Evolutionary conservation across 2,329 filamentous ascomycete genomes (phyloP).

Genomic region (Ustulina deusta): DNA sequence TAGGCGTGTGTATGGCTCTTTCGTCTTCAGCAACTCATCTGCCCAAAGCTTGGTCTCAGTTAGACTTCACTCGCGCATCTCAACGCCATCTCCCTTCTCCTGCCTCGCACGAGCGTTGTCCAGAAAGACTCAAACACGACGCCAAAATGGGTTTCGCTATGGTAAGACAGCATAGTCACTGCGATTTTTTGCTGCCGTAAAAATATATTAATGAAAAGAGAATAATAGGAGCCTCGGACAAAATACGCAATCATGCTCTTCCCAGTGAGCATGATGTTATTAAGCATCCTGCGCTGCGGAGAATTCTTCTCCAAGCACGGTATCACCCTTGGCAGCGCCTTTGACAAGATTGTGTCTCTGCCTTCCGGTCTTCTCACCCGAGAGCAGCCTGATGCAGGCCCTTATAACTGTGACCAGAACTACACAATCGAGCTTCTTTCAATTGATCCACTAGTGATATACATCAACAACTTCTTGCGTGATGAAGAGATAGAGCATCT

Average conservation of each 20-base stretch:
- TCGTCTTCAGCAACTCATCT: not conserved
- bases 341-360: constrained; percentile 3
- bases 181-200: not conserved
- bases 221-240: constrained; percentile 11
- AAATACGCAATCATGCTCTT: constrained; percentile 24
- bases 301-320: constrained; percentile 18
- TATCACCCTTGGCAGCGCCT: constrained; percentile 3
- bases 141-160: constrained; percentile 5
- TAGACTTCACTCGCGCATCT: not conserved
- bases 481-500: constrained; percentile 31
- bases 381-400: not conserved
- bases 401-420: constrained; percentile 22
- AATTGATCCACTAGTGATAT: constrained; percentile 31
- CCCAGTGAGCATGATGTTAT: constrained; percentile 25
- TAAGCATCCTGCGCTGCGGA: constrained; percentile 21
- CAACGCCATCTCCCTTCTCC: not conserved
- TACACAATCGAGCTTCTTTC: constrained; percentile 33
- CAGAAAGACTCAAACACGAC: not conserved
- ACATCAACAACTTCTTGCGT: constrained; percentile 32
- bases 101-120: not conserved
- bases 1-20: not conserved
- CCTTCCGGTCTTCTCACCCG: not conserved
- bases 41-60: not conserved
- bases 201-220: not conserved
- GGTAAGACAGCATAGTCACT: not conserved